These are phyloP conservation scores for Blepharisma stoltei DNA, from an alignment of 73 alveolate genomes.

Conservation along the genomic window DNA sequence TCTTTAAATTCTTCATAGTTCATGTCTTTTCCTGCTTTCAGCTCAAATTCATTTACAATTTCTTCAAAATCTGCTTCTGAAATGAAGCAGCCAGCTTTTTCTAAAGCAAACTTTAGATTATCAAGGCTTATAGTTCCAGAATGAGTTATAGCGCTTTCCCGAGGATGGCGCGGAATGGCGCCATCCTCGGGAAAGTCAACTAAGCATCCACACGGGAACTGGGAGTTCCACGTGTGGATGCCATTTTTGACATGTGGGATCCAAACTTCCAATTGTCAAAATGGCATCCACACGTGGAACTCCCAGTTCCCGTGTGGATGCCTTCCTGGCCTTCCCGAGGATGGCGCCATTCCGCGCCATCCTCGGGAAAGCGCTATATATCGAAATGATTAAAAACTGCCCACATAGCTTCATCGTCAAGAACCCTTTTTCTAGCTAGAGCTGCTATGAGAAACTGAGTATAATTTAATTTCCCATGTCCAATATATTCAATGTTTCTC, in stretches of 20 bases:
- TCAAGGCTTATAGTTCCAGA: not conserved
- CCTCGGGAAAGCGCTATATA: not conserved
- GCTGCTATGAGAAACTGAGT: constrained; percentile 11
- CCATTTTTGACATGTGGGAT: too few relatives aligned
- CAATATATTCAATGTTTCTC: not conserved
- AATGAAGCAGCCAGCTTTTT: constrained; percentile 25
- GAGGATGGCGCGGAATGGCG: too few relatives aligned
- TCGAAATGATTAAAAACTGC: constrained; percentile 11
- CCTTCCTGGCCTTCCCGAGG: too few relatives aligned
- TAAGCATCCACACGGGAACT: too few relatives aligned
- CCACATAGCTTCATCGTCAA: constrained; percentile 21
- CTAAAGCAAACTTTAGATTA: not conserved
- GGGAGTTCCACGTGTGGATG: too few relatives aligned
- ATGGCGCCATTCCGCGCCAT: too few relatives aligned
- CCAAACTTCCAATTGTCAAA: too few relatives aligned
- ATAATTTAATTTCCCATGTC: constrained; percentile 20
- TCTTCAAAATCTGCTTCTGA: not conserved
- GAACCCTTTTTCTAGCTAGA: not conserved
- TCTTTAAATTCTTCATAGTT: constrained; percentile 10
- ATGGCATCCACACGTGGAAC: too few relatives aligned
- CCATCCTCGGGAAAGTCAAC: too few relatives aligned
- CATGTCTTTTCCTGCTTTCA: constrained; percentile 15
- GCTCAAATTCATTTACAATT: constrained; percentile 16
- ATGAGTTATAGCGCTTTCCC: not conserved
- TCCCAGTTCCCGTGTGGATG: too few relatives aligned